Evolutionary conservation across 495 filamentous ascomycete species (phyloP).

Genomic region (Haplographium delicatum): DNA sequence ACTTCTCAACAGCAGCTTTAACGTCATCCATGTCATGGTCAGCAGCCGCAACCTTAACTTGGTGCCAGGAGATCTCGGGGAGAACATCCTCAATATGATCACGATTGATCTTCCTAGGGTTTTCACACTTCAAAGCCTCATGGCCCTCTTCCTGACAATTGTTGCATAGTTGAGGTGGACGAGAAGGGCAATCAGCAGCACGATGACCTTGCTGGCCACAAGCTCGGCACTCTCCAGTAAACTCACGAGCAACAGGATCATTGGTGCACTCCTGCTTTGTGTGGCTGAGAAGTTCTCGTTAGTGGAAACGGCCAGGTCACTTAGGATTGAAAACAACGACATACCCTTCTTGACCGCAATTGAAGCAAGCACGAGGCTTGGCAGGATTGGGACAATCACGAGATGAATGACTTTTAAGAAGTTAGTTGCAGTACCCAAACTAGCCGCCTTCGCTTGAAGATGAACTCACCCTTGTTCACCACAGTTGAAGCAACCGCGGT

Average conservation of each 20-base stretch:
- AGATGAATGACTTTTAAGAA: conserved; percentile 43
- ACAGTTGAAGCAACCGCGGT: conserved; percentile 69
- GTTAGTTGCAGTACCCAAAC: conserved; percentile 15
- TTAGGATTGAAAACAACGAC: background rate
- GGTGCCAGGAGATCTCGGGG: conserved; percentile 65
- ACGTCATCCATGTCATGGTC: conserved; percentile 68
- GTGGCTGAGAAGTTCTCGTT: conserved; percentile 35
- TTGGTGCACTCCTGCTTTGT: conserved; percentile 64
- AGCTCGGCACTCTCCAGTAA: conserved; percentile 63
- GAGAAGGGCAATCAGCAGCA: conserved; percentile 62
- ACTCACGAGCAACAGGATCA: conserved; percentile 42
- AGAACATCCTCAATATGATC: conserved; percentile 50
- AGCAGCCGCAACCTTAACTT: conserved; percentile 55
- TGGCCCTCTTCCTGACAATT: conserved; percentile 72
- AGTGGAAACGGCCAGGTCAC: background rate
- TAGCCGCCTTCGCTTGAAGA: background rate
- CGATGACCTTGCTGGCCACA: conserved; percentile 72
- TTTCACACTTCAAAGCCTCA: conserved; percentile 55
- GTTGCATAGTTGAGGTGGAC: conserved; percentile 58
- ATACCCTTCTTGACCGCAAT: conserved; percentile 16
- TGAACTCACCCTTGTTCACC: conserved; percentile 59
- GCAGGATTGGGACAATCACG: conserved; percentile 38
- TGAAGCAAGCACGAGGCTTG: conserved; percentile 44
- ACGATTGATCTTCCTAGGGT: conserved; percentile 62
- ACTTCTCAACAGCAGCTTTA: conserved; percentile 65